Evolutionary conservation across 768 basidiomycete genomes (phyloP), one percentile per base, ranked within the genome.

Genomic region (Hericium rajendrae): DNA sequence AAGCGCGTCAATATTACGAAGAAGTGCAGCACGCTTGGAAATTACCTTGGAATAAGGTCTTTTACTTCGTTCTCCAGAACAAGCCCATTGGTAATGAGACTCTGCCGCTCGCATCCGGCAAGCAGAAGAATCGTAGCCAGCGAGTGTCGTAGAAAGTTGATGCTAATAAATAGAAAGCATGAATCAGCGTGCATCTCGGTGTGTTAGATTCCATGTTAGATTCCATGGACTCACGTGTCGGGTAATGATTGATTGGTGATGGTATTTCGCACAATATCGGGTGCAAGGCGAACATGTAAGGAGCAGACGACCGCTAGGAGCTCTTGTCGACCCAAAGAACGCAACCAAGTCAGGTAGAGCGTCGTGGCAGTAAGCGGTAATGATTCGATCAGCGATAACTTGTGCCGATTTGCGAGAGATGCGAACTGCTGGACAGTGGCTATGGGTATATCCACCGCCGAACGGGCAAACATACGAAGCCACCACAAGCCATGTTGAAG

Each of bases 381-480:
- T 9, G 76, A 76, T 56, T 81, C 76, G 8, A 69, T 55, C 10
- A 87, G 67, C 2, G 76, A 68, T 4, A 71, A 65, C 6, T 71
- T 64, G 50, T 72, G 75, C 24, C 72, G 65, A 12, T 66, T 65
- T 5, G 78, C 72, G 18, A 80, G 66, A 9, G 68, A 59, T 4
- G 75, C 72, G 49, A 84, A 78, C 39, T 76, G 77, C 26, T 70
- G 67, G 62, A 84, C 82, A 4, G 76, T 75, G 3, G 72, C 56
- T 5, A 76, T 69, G 2, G 87, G 78, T 37, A 90, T 74, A 40
- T 84, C 80, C 26, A 88, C 76, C 2, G 84, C 87, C 6, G 86
- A 86, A 51, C 74, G 72, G 22, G 84, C 76, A 62, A 88, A 74
- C 46, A 84, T 68, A 46, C 75, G 74, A 18, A 91, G 74, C 82